Base-by-base conservation (phyloP, 2,329 filamentous ascomycete species). In the Cladosporium oxysporum region DNA sequence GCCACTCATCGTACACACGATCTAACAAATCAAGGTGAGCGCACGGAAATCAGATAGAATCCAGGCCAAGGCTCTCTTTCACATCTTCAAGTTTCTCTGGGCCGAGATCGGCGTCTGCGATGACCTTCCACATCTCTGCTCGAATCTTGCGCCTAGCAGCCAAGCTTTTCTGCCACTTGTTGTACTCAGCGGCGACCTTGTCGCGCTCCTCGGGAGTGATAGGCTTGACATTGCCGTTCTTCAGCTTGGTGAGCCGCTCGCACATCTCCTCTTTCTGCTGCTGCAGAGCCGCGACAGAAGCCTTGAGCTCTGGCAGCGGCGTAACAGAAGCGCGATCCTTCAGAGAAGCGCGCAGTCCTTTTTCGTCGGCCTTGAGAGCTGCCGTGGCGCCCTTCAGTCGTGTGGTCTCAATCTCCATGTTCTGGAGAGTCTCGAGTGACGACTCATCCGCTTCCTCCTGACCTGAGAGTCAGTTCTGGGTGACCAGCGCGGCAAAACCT, bases 361-460 rank as follows among this genome's bases (percentile, higher is more conserved):
- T 84, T 70, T 86, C 80, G 18, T 79, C 77, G 8, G 74, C 70
- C 67, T 81, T 82, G 21, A 86, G 76, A 1, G 71, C 70, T 2
- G 78, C 72, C 41, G 85, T 80, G 21, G 80, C 74, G 5, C 79
- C 76, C 62, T 81, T 80, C 14, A 88, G 79, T 41, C 74, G 68
- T 12, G 77, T 74, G 67, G 85, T 85, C 35, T 81, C 76, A n/a
- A 76, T 69, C 64, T 86, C 82, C 70, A 87, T 80, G 18, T 77
- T 76, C 49, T 80, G 77, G 50, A 88, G 79, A 55, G 82, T 76
- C 65, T 84, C 81, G 8, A 83, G 78, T 2, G 81, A 80, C 53
- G 77, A 75, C 29, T 81, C 79, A 49, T 85, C 82, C 16, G 80
- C 75, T 44, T 83, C 78, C 64, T 85, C 80, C 81, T 89, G 77